Evolutionary conservation across 2,329 filamentous ascomycete species (phyloP).

Genomic region (Leptographium radiaticola): DNA sequence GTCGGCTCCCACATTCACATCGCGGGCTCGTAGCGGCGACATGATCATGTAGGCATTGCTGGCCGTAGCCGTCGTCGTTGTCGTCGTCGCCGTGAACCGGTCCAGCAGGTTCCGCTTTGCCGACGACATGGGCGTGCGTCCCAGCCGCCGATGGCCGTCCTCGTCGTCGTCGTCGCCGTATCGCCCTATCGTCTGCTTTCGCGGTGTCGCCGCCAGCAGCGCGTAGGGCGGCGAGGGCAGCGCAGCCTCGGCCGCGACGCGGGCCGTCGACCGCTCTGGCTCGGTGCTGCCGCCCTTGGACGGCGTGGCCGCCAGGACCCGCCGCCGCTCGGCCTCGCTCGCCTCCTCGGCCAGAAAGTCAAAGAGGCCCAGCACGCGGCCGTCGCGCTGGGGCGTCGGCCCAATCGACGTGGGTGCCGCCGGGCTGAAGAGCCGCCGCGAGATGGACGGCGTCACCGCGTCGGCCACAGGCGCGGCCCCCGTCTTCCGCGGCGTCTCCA

Average conservation of each 20-base stretch:
- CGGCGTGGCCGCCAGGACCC: slow-evolving; percentile 22
- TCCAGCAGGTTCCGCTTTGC: slow-evolving; percentile 50
- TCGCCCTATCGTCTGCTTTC: slow-evolving; percentile 23
- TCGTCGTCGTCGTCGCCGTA: slow-evolving; percentile 15
- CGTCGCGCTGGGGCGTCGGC: slow-evolving; percentile 70
- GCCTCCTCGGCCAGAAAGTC: slow-evolving; percentile 48
- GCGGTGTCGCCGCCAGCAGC: slow-evolving; percentile 29
- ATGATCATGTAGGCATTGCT: slow-evolving; percentile 29
- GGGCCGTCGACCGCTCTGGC: not conserved
- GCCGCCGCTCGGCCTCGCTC: slow-evolving; percentile 21
- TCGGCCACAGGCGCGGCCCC: slow-evolving; percentile 4
- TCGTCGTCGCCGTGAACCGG: slow-evolving; percentile 15
- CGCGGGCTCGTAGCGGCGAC: slow-evolving; percentile 45
- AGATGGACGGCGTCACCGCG: slow-evolving; percentile 35
- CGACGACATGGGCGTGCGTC: slow-evolving; percentile 38
- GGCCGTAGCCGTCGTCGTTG: not conserved
- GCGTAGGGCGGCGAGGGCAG: slow-evolving; percentile 13
- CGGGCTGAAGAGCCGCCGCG: slow-evolving; percentile 48
- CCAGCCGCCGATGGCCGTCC: slow-evolving; percentile 20
- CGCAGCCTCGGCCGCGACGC: not conserved
- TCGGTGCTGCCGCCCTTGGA: slow-evolving; percentile 20
- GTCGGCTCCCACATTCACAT: slow-evolving; percentile 26
- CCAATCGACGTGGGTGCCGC: slow-evolving; percentile 49
- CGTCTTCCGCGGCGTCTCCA: slow-evolving; percentile 34
- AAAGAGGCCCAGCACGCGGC: slow-evolving; percentile 64